Evolutionary conservation across 306 rosid species (phyloP).

Genomic region (Medicago ruthenica): DNA sequence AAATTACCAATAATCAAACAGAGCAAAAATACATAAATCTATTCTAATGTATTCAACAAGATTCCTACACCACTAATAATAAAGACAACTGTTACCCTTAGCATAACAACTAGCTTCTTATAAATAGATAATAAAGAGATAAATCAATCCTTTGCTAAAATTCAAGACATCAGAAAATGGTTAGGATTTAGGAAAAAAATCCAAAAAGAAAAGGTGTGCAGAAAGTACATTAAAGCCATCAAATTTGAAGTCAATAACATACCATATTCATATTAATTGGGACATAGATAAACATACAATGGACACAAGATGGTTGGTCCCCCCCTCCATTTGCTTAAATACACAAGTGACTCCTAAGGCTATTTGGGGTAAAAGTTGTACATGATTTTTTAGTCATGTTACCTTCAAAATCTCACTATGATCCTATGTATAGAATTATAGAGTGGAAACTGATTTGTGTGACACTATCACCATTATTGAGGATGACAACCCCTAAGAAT

Average conservation of each 20-base stretch:
- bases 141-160: background rate
- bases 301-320: constrained; percentile 38
- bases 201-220: background rate
- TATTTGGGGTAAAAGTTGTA: background rate
- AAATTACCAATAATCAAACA: no score
- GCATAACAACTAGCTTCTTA: constrained; percentile 8
- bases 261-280: background rate
- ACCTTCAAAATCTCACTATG: background rate
- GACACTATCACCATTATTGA: constrained; percentile 29
- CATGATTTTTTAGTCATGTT: background rate
- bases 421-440: background rate
- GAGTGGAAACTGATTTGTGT: constrained; percentile 1
- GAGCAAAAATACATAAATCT: no score
- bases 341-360: background rate
- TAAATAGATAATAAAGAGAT: constrained; percentile 12
- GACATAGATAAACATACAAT: background rate
- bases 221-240: background rate
- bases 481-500: constrained; percentile 6
- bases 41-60: no score
- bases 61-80: background rate
- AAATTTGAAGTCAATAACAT: constrained; percentile 12
- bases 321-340: background rate
- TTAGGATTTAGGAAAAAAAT: constrained; percentile 1
- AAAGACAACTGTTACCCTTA: no score
- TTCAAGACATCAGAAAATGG: constrained; percentile 11